These are phyloP conservation scores for Alternaria sp. DNA, from an alignment of 2,329 filamentous ascomycete species.

Conservation along the genomic window DNA sequence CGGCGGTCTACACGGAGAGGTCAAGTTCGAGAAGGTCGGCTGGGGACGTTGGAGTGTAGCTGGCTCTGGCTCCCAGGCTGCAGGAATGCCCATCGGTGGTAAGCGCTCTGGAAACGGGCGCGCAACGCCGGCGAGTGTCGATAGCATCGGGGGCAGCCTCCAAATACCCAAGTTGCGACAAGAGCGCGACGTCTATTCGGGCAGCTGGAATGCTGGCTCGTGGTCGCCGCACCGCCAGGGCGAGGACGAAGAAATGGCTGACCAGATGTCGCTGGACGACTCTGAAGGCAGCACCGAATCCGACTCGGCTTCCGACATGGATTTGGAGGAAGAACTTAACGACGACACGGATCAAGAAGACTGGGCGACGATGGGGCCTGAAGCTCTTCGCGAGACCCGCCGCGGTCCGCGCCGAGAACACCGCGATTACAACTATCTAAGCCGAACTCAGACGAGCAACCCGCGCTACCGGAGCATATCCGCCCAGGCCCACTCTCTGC, in stretches of 20 bases:
- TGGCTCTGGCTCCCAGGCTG: conserved; percentile 60
- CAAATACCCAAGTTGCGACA: conserved; percentile 53
- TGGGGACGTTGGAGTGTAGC: conserved; percentile 91
- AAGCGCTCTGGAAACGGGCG: conserved; percentile 34
- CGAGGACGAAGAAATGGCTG: conserved; percentile 65
- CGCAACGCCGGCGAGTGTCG: conserved; percentile 60
- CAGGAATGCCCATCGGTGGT: conserved; percentile 48
- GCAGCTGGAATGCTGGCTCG: conserved; percentile 74
- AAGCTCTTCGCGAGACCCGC: conserved; percentile 72
- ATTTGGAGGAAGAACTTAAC: conserved; percentile 72
- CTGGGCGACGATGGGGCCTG: conserved; percentile 89
- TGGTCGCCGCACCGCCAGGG: conserved; percentile 64
- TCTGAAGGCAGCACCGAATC: conserved; percentile 71
- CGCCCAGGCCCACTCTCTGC: conserved; percentile 35
- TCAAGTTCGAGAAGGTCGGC: conserved; percentile 92
- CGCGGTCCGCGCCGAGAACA: conserved; percentile 40
- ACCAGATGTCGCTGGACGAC: conserved; percentile 91
- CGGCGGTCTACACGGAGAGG: conserved; percentile 68
- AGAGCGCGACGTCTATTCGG: conserved; percentile 52
- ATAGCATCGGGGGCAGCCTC: conserved; percentile 50
- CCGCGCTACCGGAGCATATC: conserved; percentile 36
- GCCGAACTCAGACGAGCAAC: conserved; percentile 42
- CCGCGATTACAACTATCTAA: conserved; percentile 50
- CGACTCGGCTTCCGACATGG: conserved; percentile 72
- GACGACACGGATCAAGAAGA: conserved; percentile 96